phyloP scores from a whole-genome alignment of 129 eudicot species.

The Oenanthe sinensis region DNA sequence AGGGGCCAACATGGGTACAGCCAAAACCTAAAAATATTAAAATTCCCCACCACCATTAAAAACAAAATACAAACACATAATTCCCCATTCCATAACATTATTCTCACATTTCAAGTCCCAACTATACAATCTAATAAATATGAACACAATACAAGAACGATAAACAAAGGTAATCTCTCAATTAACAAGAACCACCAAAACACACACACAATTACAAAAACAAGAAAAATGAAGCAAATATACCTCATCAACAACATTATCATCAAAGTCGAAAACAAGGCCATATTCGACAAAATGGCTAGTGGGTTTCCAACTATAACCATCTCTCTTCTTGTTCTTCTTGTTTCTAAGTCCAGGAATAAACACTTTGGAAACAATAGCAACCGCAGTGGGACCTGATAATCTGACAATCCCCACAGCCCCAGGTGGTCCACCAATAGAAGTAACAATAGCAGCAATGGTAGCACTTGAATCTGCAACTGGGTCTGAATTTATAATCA shows the following conservation, averaged over 20 bases:
- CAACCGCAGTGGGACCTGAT: constrained; percentile 74
- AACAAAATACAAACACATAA: not conserved
- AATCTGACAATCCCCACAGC: constrained; percentile 93
- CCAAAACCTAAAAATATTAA: constrained; percentile 47
- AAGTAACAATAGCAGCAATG: constrained; percentile 96
- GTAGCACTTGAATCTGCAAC: constrained; percentile 39
- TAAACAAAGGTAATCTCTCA: not conserved
- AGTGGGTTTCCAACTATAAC: constrained; percentile 52
- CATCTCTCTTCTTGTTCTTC: constrained; percentile 33
- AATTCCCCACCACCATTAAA: not conserved
- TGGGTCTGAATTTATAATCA: constrained; percentile 29
- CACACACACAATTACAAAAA: not conserved
- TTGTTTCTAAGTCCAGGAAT: constrained; percentile 33
- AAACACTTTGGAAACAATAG: constrained; percentile 56
- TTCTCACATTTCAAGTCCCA: not conserved
- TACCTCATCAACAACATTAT: constrained; percentile 86
- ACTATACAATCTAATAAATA: not conserved
- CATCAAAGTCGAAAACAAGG: constrained; percentile 51
- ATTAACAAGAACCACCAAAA: not conserved
- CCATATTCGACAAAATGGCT: constrained; percentile 98
- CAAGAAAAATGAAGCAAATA: not conserved
- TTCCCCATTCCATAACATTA: not conserved
- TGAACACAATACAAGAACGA: not conserved
- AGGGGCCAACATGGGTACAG: constrained; percentile 88
- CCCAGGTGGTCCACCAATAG: constrained; percentile 82